phyloP scores from a whole-genome alignment of 106 monocot species.

The Agapanthus africanus region DNA sequence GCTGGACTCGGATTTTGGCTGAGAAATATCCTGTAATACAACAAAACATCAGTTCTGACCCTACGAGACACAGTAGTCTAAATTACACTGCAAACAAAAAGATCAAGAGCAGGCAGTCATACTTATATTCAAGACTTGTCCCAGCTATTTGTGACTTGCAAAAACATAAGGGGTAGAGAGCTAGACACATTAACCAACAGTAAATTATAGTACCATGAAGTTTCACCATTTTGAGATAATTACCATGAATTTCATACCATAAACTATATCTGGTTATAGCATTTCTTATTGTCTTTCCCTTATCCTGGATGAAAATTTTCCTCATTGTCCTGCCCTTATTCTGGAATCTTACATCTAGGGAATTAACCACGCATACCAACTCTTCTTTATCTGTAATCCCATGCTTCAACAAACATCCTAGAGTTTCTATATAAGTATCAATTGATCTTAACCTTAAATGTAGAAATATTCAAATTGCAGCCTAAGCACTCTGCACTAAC shows the following conservation, averaged over 20 bases:
- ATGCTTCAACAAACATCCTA: neutral
- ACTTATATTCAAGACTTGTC: neutral
- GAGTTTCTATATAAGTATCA: neutral
- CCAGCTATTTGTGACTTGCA: neutral
- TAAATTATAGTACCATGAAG: too few relatives aligned
- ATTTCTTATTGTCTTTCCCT: too few relatives aligned
- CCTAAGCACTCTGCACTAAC: neutral
- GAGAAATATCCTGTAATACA: constrained; percentile 70
- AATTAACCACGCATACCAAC: too few relatives aligned
- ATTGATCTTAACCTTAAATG: neutral
- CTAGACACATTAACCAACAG: too few relatives aligned
- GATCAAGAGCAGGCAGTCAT: neutral
- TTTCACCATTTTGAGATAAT: too few relatives aligned
- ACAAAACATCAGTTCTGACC: neutral
- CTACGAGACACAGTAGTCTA: neutral
- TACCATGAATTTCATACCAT: too few relatives aligned
- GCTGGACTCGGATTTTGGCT: constrained; percentile 64
- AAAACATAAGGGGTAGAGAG: neutral
- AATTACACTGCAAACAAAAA: neutral
- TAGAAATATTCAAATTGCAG: neutral
- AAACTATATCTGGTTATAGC: too few relatives aligned
- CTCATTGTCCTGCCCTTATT: too few relatives aligned
- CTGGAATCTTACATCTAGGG: too few relatives aligned
- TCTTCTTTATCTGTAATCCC: neutral
- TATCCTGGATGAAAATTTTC: neutral